A percentile compares a stretch with the other conserved stretches of the same genome.
Evolutionary conservation across 1,139 yeast genomes (phyloP).

Genomic region (Pichia cactophila): DNA sequence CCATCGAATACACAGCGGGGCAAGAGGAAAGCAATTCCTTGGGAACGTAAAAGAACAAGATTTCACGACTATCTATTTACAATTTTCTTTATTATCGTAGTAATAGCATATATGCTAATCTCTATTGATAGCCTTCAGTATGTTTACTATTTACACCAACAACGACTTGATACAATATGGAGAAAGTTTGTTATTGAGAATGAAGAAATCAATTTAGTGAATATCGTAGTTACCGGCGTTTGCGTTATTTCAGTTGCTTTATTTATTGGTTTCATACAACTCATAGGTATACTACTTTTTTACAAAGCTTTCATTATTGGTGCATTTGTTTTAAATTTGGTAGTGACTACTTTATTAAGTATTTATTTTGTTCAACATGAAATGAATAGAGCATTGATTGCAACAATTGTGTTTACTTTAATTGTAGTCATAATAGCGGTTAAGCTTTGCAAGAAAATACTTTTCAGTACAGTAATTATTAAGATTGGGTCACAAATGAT

Average conservation of each 20-base stretch:
- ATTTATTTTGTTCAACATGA: conserved; percentile 57
- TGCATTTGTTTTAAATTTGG: conserved; percentile 60
- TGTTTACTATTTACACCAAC: conserved; percentile 27
- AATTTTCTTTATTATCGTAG: conserved; percentile 50
- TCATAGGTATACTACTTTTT: conserved; percentile 47
- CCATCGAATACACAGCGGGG: neutral
- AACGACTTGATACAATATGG: conserved; percentile 64
- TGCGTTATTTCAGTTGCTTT: conserved; percentile 48
- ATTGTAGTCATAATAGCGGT: conserved; percentile 68
- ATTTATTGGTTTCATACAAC: conserved; percentile 38
- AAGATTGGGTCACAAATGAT: conserved; percentile 70
- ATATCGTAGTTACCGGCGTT: neutral
- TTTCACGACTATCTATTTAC: conserved; percentile 72
- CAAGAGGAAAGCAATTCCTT: conserved; percentile 9
- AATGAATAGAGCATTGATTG: conserved; percentile 75
- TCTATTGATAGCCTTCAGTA: conserved; percentile 65
- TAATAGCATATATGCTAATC: conserved; percentile 64
- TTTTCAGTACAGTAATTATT: conserved; percentile 67
- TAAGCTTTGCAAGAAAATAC: conserved; percentile 47
- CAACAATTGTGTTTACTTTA: conserved; percentile 56
- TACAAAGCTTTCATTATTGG: conserved; percentile 59
- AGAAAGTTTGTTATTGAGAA: conserved; percentile 55
- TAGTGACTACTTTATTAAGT: conserved; percentile 68
- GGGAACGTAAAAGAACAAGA: conserved; percentile 50
- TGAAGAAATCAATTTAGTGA: conserved; percentile 15